Conservation (phyloP, 169 alveolate genomes). For the Plasmodium inui region DNA sequence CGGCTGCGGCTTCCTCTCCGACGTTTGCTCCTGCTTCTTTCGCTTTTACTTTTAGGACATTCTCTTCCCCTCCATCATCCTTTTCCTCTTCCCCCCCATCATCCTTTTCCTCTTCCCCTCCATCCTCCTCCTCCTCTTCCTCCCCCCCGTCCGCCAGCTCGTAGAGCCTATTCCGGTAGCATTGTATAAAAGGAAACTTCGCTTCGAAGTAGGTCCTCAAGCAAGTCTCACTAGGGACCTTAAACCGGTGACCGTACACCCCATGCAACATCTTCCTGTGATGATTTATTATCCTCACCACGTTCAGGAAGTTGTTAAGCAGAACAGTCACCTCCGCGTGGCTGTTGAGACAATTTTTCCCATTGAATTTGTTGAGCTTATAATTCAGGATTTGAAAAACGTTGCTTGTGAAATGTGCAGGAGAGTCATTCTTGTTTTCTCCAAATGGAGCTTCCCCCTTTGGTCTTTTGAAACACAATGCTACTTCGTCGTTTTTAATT, state of each 20-base stretch:
- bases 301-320: constrained; percentile 11
- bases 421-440: background rate
- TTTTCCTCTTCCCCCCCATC: background rate
- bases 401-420: background rate
- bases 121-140: background rate
- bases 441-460: background rate
- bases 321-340: constrained; percentile 40
- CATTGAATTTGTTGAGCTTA: constrained; percentile 34
- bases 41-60: too few relatives aligned
- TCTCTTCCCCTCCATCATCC: background rate
- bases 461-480: background rate
- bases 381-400: constrained; percentile 10
- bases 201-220: constrained; percentile 36
- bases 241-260: constrained; percentile 12
- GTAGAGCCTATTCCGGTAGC: background rate
- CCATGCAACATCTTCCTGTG: constrained; percentile 24
- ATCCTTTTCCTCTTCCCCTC: background rate
- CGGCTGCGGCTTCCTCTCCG: background rate
- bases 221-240: background rate
- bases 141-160: constrained; percentile 9
- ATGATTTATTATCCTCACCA: constrained; percentile 6
- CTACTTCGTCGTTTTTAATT: background rate
- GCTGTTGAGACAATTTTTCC: constrained; percentile 14
- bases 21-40: background rate
- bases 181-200: constrained; percentile 16